Base-by-base conservation (phyloP, 1,139 yeast species). In the Saccharomyces hybrid region DNA sequence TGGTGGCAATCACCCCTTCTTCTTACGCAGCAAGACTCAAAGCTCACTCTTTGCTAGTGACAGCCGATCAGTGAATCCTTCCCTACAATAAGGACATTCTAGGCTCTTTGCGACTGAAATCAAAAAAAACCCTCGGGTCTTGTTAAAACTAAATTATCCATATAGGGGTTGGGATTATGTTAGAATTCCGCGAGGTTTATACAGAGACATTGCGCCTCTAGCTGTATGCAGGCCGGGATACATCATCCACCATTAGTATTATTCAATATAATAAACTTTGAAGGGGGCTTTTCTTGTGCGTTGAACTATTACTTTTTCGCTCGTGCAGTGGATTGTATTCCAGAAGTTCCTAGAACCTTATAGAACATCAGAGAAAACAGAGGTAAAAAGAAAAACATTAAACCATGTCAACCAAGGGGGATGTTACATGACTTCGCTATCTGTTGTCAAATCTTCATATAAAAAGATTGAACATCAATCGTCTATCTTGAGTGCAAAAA, bases 331-430 rank as follows among this genome's bases (percentile, higher is more conserved):
- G n/a, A 44, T 24, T 14, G 9, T 24, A 11, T 47, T 48, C 49
- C 24, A 38, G 54, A 38, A 42, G 26, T 12, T 44, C 49, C 52
- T 50, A 12, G 57, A 56, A 54, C 11, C 27, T 53, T 49, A 53
- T 47, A 26, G 54, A 53, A 53, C 11, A 24, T 48, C 34, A 24
- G 49, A 46, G 49, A 48, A 47, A 48, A 51, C 47, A 21, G 47
- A 51, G 11, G 26, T 26, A 19, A 12, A 14, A 24, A 19, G 48
- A 47, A 44, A n/a, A 21, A n/a, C n/a, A 14, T 28, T 52, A 24
- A 44, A 28, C 26, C 26, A 11, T 29, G 19, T 47, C 16, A 46
- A 29, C 4, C n/a, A 38, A 38, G 44, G 26, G 24, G 44, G 24
- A 7, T 2, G 8, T 19, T 38, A 7, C 8, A 9, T 38, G 19